phyloP scores from a whole-genome alignment of 2,329 filamentous ascomycete species.

The Lachnellula cervina region DNA sequence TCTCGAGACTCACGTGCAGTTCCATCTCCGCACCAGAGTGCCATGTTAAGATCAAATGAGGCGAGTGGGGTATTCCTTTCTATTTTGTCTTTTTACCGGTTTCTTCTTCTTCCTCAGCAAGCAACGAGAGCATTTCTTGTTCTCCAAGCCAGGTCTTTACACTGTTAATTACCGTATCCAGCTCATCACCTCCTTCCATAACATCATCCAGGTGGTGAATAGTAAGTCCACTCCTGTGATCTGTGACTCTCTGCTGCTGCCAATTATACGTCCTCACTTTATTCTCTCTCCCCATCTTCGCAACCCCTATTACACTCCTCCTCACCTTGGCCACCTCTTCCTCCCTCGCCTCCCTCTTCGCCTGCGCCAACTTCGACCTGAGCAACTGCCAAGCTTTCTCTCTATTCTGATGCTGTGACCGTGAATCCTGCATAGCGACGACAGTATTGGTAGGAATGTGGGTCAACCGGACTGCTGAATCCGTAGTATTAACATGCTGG shows the following conservation, averaged over 20 bases:
- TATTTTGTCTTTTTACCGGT: slow-evolving; percentile 13
- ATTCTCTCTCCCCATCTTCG: slow-evolving; percentile 83
- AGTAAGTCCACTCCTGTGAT: slow-evolving; percentile 64
- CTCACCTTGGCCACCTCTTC: slow-evolving; percentile 70
- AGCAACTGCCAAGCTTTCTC: slow-evolving; percentile 83
- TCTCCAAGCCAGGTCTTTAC: slow-evolving; percentile 63
- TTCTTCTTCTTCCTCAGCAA: slow-evolving; percentile 43
- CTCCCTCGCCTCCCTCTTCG: slow-evolving; percentile 75
- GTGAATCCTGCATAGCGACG: slow-evolving; percentile 87
- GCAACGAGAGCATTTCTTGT: slow-evolving; percentile 57
- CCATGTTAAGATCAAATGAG: background rate
- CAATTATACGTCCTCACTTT: slow-evolving; percentile 81
- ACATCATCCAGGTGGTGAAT: slow-evolving; percentile 61
- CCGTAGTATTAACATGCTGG: slow-evolving; percentile 98
- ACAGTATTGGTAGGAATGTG: slow-evolving; percentile 82
- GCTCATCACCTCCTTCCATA: slow-evolving; percentile 56
- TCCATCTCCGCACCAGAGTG: too few species aligned
- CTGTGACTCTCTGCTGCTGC: slow-evolving; percentile 65
- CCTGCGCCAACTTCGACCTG: slow-evolving; percentile 75
- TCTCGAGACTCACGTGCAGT: background rate
- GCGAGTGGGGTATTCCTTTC: background rate
- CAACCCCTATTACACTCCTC: slow-evolving; percentile 71
- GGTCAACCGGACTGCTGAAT: slow-evolving; percentile 89
- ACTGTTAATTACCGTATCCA: slow-evolving; percentile 64
- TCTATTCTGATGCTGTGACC: slow-evolving; percentile 86